Evolutionary conservation across 2,329 filamentous ascomycete genomes (phyloP), one percentile per base, ranked within the genome.

Genomic region (Diaporthe capsici): DNA sequence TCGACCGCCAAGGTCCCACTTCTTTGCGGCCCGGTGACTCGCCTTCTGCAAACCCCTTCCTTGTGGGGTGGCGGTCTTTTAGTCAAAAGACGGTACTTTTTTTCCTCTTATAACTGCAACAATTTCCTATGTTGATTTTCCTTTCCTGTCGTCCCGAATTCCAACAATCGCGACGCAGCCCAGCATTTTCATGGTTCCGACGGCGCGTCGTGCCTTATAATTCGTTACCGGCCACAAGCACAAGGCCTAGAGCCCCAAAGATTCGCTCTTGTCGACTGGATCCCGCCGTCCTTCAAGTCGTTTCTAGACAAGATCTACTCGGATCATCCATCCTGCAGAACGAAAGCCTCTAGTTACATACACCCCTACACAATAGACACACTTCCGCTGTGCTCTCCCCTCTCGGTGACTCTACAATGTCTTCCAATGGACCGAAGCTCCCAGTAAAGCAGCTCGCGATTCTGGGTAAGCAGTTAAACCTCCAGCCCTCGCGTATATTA

Each of bases 401-500:
- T 31, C n/a, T 72, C 49, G 49, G 75, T 76, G 75, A 76, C 47
- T 68, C 25, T 42, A 75, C 60, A 39, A 76, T 76, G 75, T 72
- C 75, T 76, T 44, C 75, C 73, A 78, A 78, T 73, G 84, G 83
- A 78, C 89, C 91, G 37, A 94, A 92, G 86, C 88, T 97, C 87
- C 94, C 95, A 0, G 87, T 91, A 57, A 90, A 92, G 88, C 95
- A 97, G 86, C 87, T 97, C 81, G 86, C 92, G 58, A 95, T 97
- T 81, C 86, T 97, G 78, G 92, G 94, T 95, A 89, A 87, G 90
- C 78, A 76, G 39, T 57, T 65, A 75, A 51, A 68, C 58, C 74
- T 63, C 31, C 44, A 60, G 67, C 72, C 49, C 31, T 55, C 12
- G 8, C 37, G 39, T 57, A 47, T 57, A 47, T 28, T 76, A 70